These are phyloP conservation scores for Leishmania tarentolae DNA, from an alignment of 208 protist species.

Conservation along the genomic window DNA sequence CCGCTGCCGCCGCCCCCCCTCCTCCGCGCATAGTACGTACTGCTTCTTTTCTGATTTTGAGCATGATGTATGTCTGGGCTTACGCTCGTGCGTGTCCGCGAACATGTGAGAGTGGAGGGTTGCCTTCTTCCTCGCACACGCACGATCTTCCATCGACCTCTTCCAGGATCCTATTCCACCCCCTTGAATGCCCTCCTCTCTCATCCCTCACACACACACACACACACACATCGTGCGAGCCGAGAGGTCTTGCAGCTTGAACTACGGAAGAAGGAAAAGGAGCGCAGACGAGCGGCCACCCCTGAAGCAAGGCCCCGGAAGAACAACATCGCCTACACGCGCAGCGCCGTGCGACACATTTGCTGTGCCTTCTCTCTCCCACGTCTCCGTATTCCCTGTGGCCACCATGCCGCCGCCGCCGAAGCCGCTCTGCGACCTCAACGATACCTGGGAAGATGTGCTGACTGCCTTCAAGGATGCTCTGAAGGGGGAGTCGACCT, in stretches of 20 bases:
- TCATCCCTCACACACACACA: not conserved
- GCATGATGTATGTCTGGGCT: not conserved
- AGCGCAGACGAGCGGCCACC: not conserved
- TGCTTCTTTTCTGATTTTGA: not conserved
- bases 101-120: not conserved
- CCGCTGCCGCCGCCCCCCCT: not conserved
- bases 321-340: not conserved
- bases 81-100: not conserved
- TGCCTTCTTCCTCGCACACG: not conserved
- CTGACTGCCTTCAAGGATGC: slow-evolving; percentile 49
- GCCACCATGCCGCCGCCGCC: slow-evolving; percentile 18
- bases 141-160: not conserved
- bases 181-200: not conserved
- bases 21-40: not conserved
- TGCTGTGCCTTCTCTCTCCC: not conserved
- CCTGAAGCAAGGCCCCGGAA: not conserved
- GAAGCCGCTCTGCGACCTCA: slow-evolving; percentile 48
- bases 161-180: not conserved
- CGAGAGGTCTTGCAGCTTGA: not conserved
- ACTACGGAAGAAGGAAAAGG: not conserved
- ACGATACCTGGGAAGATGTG: slow-evolving; percentile 78
- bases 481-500: slow-evolving; percentile 44
- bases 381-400: not conserved
- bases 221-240: not conserved
- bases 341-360: not conserved